phyloP scores from a whole-genome alignment of 2,329 filamentous ascomycete genomes.

The Ophiostoma quercus region DNA sequence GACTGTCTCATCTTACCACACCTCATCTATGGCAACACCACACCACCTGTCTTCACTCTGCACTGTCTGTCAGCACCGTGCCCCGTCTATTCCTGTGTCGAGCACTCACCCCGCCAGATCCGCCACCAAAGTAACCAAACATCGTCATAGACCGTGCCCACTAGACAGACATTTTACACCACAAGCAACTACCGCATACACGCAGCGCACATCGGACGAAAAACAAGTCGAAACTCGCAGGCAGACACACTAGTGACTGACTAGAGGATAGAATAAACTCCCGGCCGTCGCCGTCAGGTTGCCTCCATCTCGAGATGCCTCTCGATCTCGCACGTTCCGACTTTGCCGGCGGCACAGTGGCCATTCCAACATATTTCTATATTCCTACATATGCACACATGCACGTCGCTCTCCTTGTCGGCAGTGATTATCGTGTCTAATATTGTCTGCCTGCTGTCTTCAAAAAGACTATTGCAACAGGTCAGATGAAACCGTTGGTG shows the following conservation, averaged over 20 bases:
- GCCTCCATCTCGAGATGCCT: background rate
- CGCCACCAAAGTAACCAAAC: background rate
- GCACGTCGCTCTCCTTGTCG: background rate
- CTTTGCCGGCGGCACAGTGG: background rate
- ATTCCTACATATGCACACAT: background rate
- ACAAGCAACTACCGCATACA: background rate
- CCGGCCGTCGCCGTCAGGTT: background rate
- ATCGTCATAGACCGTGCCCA: background rate
- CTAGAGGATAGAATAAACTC: background rate
- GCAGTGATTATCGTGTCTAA: background rate
- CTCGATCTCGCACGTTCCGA: background rate
- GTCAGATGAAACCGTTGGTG: slow-evolving; percentile 1
- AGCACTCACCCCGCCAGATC: slow-evolving; percentile 6
- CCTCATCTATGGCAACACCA: background rate
- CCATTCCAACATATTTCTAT: background rate
- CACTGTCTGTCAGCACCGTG: background rate
- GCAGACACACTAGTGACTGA: too few relatives aligned
- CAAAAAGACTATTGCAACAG: background rate
- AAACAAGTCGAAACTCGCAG: background rate
- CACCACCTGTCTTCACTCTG: background rate
- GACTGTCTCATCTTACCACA: background rate
- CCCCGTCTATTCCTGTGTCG: background rate
- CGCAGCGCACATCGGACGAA: background rate
- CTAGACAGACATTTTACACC: background rate
- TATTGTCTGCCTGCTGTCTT: background rate